Evolutionary conservation across 495 filamentous ascomycete species (phyloP).

Genomic region (Podospora didyma): DNA sequence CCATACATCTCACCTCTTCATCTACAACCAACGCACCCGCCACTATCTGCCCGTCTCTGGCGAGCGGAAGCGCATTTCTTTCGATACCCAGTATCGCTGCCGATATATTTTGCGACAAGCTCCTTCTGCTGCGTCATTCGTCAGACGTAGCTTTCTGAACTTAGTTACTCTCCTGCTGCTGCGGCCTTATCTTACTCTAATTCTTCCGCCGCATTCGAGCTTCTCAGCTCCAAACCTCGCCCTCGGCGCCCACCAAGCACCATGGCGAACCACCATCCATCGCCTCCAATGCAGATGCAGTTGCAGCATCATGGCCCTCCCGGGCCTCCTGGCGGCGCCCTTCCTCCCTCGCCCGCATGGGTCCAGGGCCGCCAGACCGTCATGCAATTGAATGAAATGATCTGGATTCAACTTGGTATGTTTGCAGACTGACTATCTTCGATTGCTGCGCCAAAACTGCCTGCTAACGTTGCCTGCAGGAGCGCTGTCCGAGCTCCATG

Average conservation of each 20-base stretch:
- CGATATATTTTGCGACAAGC: no score
- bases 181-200: neutral
- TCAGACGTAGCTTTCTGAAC: neutral
- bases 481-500: conserved; percentile 79
- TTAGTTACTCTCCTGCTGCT: neutral
- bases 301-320: conserved; percentile 54
- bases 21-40: neutral
- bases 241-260: neutral
- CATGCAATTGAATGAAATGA: conserved; percentile 64
- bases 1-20: neutral
- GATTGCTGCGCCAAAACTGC: neutral
- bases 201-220: neutral
- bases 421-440: neutral
- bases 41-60: no score
- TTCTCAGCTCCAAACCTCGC: neutral
- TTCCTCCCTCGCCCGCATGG: conserved; percentile 27
- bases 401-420: conserved; percentile 95
- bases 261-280: conserved; percentile 56
- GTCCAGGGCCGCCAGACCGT: conserved; percentile 42
- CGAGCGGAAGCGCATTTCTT: no score
- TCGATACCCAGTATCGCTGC: no score
- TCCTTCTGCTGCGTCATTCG: no score
- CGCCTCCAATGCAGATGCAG: conserved; percentile 54
- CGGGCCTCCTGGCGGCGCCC: conserved; percentile 36
- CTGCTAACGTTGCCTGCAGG: conserved; percentile 51